Evolutionary conservation across 768 basidiomycete species (phyloP), one percentile per base, ranked within the genome.

Genomic region (Polyporus arcularius): DNA sequence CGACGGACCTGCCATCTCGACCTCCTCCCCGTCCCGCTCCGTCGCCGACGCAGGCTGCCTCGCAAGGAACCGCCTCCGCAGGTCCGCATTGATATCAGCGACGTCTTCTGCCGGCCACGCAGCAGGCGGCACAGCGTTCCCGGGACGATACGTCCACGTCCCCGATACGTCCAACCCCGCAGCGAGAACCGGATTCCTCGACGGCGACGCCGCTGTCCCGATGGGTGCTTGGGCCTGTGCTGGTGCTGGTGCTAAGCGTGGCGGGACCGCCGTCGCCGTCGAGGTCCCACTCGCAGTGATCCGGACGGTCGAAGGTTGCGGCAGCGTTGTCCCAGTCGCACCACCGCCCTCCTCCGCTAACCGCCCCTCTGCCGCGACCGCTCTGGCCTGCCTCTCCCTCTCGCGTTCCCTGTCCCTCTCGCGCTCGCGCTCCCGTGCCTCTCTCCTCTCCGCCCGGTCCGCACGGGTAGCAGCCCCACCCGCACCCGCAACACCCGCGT

Each of bases 341-440:
- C 35, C 35, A 7, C 16, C 39, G 39, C n/a, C 57, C 31, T 58
- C 61, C 10, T 12, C 47, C n/a, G 46, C 52, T 35, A 38, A 41
- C 45, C 46, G 52, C 53, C 31, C 38, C 53, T 58, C 57, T 31
- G 42, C 47, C 41, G 64, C 67, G 26, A 51, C 58, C 31, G 61
- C 58, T 32, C 61, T 31, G 41, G 63, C 63, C 18, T 8, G 64
- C 54, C 63, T 42, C 45, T 67, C 67, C 43, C 64, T 70, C 53
- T 79, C 78, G 41, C 78, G 75, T 58, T 76, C 74, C 2, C 35
- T 1, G 7, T 35, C 35, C 6, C 35, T 70, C 51, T 79, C 78
- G 42, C 35, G 35, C 35, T 35, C 35, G 11, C 35, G 71, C 51
- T 79, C 78, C 41, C 78, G 75, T 58, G 77, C 74, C 3, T 73